phyloP scores from a whole-genome alignment of 2,329 filamentous ascomycete species.

The Capronia epimyces region DNA sequence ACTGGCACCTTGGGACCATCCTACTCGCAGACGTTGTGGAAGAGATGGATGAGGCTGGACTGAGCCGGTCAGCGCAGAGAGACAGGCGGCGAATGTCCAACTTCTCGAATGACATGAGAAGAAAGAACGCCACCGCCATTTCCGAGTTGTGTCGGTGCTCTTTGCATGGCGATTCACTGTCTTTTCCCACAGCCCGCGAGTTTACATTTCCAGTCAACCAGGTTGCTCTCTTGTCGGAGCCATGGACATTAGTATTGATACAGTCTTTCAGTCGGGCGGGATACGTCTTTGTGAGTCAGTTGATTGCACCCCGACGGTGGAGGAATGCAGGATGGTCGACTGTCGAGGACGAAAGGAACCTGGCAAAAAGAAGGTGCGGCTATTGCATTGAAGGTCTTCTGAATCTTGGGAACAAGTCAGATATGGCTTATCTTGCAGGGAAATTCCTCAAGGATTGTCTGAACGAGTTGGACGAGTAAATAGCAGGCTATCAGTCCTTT shows the following conservation, averaged over 20 bases:
- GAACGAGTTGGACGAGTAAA: neutral
- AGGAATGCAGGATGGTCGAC: neutral
- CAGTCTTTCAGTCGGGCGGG: slow-evolving; percentile 9
- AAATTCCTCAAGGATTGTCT: slow-evolving; percentile 6
- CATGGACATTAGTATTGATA: slow-evolving; percentile 9
- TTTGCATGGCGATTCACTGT: slow-evolving; percentile 45
- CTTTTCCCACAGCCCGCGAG: slow-evolving; percentile 53
- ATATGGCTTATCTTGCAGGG: slow-evolving; percentile 9
- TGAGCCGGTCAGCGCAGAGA: slow-evolving; percentile 35
- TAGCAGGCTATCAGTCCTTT: neutral
- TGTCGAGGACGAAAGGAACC: neutral
- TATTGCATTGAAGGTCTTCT: slow-evolving; percentile 10
- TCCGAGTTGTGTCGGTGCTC: slow-evolving; percentile 10
- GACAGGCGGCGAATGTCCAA: slow-evolving; percentile 40
- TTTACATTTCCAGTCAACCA: slow-evolving; percentile 42
- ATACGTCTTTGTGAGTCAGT: slow-evolving; percentile 4
- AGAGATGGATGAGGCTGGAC: slow-evolving; percentile 45
- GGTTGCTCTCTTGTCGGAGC: slow-evolving; percentile 11
- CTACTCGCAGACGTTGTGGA: slow-evolving; percentile 52
- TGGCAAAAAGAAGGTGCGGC: slow-evolving; percentile 1
- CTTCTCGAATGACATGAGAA: slow-evolving; percentile 33
- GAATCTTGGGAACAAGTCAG: slow-evolving; percentile 7
- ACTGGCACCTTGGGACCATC: slow-evolving; percentile 54
- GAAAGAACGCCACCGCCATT: slow-evolving; percentile 47
- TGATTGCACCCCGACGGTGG: neutral